Evolutionary conservation across 139 green algal genomes (phyloP).

Genomic region (Choricystis sp.): DNA sequence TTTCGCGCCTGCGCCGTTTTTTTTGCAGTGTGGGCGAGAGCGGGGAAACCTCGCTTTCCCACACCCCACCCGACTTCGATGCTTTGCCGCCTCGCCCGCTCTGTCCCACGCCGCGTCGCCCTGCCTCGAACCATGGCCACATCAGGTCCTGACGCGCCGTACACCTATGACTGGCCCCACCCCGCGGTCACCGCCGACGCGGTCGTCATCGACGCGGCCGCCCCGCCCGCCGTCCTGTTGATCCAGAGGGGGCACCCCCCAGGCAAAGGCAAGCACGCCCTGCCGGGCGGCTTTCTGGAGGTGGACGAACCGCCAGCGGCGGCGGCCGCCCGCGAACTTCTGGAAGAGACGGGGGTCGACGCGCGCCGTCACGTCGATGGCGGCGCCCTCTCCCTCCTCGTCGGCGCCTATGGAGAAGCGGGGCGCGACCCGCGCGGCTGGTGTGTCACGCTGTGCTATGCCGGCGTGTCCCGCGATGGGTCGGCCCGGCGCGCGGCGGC

Average conservation of each 20-base stretch:
- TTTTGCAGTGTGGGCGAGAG: too few relatives aligned
- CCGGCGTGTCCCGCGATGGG: conserved; percentile 19
- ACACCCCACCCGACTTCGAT: too few relatives aligned
- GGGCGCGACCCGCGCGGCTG: conserved; percentile 70
- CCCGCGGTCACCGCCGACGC: conserved; percentile 25
- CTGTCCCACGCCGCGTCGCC: too few relatives aligned
- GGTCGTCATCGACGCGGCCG: conserved; percentile 6
- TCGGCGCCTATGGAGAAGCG: conserved; percentile 67
- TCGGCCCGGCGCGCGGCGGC: background rate
- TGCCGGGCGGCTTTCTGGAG: conserved; percentile 78
- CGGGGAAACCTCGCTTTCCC: too few relatives aligned
- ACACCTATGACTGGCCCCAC: conserved; percentile 14
- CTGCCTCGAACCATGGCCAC: too few relatives aligned
- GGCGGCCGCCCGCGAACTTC: conserved; percentile 60
- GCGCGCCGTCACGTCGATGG: conserved; percentile 16
- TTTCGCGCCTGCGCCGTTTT: too few relatives aligned
- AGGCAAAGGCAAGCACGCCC: conserved; percentile 42
- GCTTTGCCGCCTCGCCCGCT: too few relatives aligned
- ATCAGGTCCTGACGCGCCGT: too few relatives aligned
- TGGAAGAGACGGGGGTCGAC: conserved; percentile 71
- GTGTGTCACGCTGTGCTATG: conserved; percentile 64
- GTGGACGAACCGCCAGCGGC: conserved; percentile 48
- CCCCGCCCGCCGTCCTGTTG: conserved; percentile 13
- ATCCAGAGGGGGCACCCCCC: conserved; percentile 22
- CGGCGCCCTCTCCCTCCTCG: conserved; percentile 19